Evolutionary conservation across 805 yeast genomes (phyloP).

Genomic region (Yamadazyma kitorensis): DNA sequence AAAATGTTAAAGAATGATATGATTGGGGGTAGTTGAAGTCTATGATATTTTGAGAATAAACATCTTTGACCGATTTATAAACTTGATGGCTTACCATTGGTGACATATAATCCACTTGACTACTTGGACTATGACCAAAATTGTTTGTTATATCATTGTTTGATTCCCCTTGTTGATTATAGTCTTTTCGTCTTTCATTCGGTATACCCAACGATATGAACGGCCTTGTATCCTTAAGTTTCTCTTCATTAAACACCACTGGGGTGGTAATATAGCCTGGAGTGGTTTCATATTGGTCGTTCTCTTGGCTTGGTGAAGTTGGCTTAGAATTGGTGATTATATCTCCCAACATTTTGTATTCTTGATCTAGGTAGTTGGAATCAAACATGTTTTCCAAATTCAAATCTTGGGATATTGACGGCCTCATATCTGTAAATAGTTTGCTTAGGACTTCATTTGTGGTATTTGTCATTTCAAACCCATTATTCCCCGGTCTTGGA

Average conservation of each 20-base stretch:
- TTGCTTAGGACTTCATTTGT: slow-evolving; percentile 27
- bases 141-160: not conserved
- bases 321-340: slow-evolving; percentile 41
- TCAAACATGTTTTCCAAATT: slow-evolving; percentile 22
- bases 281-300: slow-evolving; percentile 1
- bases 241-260: slow-evolving; percentile 5
- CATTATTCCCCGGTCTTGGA: no score
- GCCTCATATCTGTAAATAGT: slow-evolving; percentile 17
- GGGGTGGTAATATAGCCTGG: slow-evolving; percentile 3
- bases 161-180: not conserved
- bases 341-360: slow-evolving; percentile 51
- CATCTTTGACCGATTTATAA: slow-evolving; percentile 50
- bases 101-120: slow-evolving; percentile 39
- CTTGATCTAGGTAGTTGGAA: slow-evolving; percentile 49
- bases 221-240: slow-evolving; percentile 34
- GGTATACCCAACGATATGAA: slow-evolving; percentile 36
- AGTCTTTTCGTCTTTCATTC: not conserved
- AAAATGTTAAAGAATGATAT: slow-evolving; percentile 57
- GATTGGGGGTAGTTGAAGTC: slow-evolving; percentile 63
- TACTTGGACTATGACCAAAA: not conserved
- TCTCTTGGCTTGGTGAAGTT: slow-evolving; percentile 27
- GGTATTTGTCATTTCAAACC: slow-evolving; percentile 25
- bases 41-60: slow-evolving; percentile 43
- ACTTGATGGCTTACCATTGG: slow-evolving; percentile 58
- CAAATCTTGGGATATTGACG: slow-evolving; percentile 9